Base-by-base conservation (phyloP, 2,329 filamentous ascomycete genomes). In the Fusarium kyushuense region DNA sequence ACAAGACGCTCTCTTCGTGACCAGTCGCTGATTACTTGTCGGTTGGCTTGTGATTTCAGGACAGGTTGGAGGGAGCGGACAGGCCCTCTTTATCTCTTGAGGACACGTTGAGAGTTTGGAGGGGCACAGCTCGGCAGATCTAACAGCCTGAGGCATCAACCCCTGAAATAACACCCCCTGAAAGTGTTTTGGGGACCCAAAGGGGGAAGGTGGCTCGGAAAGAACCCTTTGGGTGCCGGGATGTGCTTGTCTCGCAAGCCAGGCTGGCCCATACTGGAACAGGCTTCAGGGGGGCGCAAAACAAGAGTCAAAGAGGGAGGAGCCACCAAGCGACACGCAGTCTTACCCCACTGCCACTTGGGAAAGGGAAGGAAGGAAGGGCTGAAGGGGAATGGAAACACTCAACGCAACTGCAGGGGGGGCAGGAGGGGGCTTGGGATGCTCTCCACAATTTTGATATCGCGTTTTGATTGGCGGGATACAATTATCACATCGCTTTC, bases 31-130 rank as follows among this genome's bases (percentile, higher is more conserved):
- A 58, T 52, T 65, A 52, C 46, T 62, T 66, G 61, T 53, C 62
- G 40, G 40, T 64, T 64, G 66, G 51, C 32, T 67, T 59, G 63
- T 49, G 40, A 54, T 54, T 42, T 41, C 57, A 49, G 68, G 69
- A 65, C 65, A 63, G 38, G 38, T 47, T 61, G 51, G 54, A 54
- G 41, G 68, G 70, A 54, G 72, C 68, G 70, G 68, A 74, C 52
- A 58, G 68, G 69, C 59, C 54, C 67, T 77, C 74, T 79, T 79
- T 80, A 80, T 79, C 72, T 78, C 70, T 74, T 70, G 66, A 77
- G 75, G 75, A 74, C 75, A 77, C 75, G 75, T 77, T 69, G 69
- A 73, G 54, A 53, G 46, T 72, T 71, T 64, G 49, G 53, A 53
- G 46, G 64, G 54, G 58, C 53, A 47, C 40, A 51, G 48, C 42